Base-by-base conservation (phyloP, 148 eudicot genomes). In the Nyssa sinensis region DNA sequence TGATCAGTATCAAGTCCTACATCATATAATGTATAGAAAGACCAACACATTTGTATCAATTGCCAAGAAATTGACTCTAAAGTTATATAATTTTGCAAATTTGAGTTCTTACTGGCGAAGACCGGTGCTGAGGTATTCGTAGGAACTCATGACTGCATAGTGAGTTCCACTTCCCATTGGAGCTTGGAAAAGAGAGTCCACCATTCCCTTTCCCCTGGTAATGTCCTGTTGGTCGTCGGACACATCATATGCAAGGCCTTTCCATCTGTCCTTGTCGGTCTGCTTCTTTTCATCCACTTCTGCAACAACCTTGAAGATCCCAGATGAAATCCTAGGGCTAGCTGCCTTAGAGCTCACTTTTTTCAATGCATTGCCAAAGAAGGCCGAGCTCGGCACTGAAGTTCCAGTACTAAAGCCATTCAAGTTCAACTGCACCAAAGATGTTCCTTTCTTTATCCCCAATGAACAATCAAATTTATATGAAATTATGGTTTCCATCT, bases 151-250 rank as follows among this genome's bases (percentile, higher is more conserved):
- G 73, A 83, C 59, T 0, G 87, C 67, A 12, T 74, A 13, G 64
- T 84, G 87, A 27, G 87, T 84, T 11, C 84, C 87, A 1, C 62
- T 0, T 14, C 39, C 78, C 67, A 62, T 71, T 0, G 87, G 80
- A 62, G 87, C 82, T 49, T 84, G 87, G 34, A 84, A 84, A 49
- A 84, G 87, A n/a, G 79, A 39, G 72, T 84, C 87, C 55, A 78
- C 84, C 84, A 84, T 84, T 11, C 87, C 87, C 71, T 84, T 84
- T 44, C 87, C 87, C 49, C 87, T 71, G 25, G 87, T 78, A 28
- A 84, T 81, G 72, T 84, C 87, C 62, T 84, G 87, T 24, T 84
- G 87, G 47, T 84, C 87, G 41, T 84, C 87, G 1, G 87, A 84
- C 1, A 12, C 23, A 16, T 84, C 84, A 11, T 12, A 33, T 4